phyloP scores from a whole-genome alignment of 352 stramenopile species.

The Phytophthora citricola region DNA sequence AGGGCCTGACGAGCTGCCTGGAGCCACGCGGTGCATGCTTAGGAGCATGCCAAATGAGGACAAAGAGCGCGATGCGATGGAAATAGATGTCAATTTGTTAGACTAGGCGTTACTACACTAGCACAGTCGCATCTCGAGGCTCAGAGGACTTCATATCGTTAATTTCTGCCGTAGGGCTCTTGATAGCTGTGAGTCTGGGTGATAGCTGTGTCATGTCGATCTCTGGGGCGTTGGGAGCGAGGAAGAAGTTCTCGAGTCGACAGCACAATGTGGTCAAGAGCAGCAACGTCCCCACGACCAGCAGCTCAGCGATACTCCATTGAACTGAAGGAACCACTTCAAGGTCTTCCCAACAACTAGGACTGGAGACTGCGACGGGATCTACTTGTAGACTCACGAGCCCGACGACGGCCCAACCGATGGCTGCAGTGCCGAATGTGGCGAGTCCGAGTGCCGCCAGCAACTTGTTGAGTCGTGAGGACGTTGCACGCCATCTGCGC shows the following conservation, averaged over 20 bases:
- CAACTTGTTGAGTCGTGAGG: slow-evolving; percentile 5
- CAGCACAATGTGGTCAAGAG: slow-evolving; percentile 60
- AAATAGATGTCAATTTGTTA: too few species aligned
- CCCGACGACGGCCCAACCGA: slow-evolving; percentile 36
- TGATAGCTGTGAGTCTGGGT: slow-evolving; percentile 23
- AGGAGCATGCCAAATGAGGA: too few species aligned
- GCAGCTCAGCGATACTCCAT: slow-evolving; percentile 40
- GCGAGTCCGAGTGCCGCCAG: slow-evolving; percentile 25
- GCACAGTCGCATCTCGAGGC: slow-evolving; percentile 5
- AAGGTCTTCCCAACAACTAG: slow-evolving; percentile 12
- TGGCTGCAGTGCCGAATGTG: slow-evolving; percentile 22
- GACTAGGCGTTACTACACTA: slow-evolving; percentile 2
- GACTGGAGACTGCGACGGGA: neutral
- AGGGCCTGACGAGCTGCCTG: too few species aligned
- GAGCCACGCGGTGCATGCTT: too few species aligned
- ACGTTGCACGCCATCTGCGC: neutral
- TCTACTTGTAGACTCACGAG: slow-evolving; percentile 21
- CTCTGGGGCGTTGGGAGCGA: slow-evolving; percentile 32
- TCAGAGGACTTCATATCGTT: neutral
- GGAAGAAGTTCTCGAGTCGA: slow-evolving; percentile 60
- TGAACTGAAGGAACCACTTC: slow-evolving; percentile 13
- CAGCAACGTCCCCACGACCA: slow-evolving; percentile 43
- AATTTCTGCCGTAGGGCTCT: neutral
- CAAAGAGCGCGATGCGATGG: too few species aligned
- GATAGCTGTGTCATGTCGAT: slow-evolving; percentile 52